Conservation (phyloP, 192 early-diverging fungal genomes). For the Borealophlyctis nickersoniae region DNA sequence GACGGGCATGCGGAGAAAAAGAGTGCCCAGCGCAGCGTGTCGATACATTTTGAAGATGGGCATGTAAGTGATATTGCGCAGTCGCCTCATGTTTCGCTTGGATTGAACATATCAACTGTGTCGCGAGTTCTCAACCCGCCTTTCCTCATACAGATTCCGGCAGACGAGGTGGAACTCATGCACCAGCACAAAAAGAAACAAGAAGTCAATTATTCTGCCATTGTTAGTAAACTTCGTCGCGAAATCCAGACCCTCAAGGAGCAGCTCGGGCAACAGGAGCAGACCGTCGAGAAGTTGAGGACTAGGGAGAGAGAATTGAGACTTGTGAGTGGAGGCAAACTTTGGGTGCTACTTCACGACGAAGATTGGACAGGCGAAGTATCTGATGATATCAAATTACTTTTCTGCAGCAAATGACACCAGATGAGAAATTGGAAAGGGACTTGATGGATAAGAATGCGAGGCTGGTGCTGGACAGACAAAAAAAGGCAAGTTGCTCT, state of each 20-base stretch:
- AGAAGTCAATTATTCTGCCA: neutral
- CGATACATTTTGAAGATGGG: neutral
- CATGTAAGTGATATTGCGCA: neutral
- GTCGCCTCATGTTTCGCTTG: neutral
- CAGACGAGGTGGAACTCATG: neutral
- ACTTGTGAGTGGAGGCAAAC: conserved; percentile 13
- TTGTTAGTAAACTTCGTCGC: conserved; percentile 2
- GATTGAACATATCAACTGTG: neutral
- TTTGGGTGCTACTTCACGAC: too few relatives aligned
- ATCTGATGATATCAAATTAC: too few relatives aligned
- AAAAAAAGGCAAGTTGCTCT: conserved; percentile 41
- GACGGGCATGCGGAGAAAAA: neutral
- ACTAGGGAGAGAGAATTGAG: conserved; percentile 12
- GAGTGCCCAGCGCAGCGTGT: neutral
- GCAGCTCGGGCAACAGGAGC: conserved; percentile 15
- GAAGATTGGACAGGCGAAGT: too few relatives aligned
- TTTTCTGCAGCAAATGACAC: too few relatives aligned
- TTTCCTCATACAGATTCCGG: neutral
- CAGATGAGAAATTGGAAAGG: too few relatives aligned
- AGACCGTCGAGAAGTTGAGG: conserved; percentile 8
- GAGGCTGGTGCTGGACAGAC: conserved; percentile 39
- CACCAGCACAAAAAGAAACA: neutral
- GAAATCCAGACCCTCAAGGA: conserved; percentile 7
- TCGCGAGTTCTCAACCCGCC: too few relatives aligned
- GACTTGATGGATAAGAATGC: conserved; percentile 35